Percentiles rank a stretch among this genome's conserved stretches.
Conservation (phyloP, 306 rosid species). For the Quercus mongolica region DNA sequence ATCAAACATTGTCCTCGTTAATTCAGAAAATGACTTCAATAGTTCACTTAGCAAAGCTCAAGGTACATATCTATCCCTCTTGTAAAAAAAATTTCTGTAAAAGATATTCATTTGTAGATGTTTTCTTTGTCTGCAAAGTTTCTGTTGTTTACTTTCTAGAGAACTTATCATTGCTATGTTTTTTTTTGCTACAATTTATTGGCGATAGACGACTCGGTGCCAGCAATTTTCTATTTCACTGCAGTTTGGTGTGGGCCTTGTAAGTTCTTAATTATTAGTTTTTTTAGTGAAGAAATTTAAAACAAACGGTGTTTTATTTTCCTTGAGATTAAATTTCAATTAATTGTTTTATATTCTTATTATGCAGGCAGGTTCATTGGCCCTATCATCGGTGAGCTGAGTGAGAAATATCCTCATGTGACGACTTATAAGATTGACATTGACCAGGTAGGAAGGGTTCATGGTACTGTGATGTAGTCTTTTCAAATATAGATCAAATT, state of each 20-base stretch:
- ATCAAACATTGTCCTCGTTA: constrained; percentile 45
- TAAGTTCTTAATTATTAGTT: constrained; percentile 38
- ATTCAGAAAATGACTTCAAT: constrained; percentile 56
- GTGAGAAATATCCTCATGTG: constrained; percentile 64
- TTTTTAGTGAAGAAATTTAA: background rate
- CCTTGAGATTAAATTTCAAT: background rate
- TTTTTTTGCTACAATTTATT: constrained; percentile 19
- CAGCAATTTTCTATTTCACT: constrained; percentile 79
- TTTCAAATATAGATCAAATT: background rate
- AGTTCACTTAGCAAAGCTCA: constrained; percentile 40
- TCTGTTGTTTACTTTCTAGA: background rate
- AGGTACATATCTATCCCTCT: constrained; percentile 21
- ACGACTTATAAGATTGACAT: constrained; percentile 81
- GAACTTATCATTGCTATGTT: background rate
- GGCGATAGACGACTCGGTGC: constrained; percentile 49
- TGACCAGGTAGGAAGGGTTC: constrained; percentile 55
- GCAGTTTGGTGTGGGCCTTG: constrained; percentile 96
- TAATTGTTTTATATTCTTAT: constrained; percentile 9
- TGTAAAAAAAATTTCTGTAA: background rate
- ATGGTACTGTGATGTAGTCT: background rate
- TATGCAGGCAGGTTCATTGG: constrained; percentile 68
- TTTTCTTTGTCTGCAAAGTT: background rate
- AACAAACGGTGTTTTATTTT: background rate
- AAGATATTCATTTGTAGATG: background rate
- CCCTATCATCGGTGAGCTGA: constrained; percentile 61